Conservation (phyloP, 345 rosid species). For the Microthlaspi erraticum region DNA sequence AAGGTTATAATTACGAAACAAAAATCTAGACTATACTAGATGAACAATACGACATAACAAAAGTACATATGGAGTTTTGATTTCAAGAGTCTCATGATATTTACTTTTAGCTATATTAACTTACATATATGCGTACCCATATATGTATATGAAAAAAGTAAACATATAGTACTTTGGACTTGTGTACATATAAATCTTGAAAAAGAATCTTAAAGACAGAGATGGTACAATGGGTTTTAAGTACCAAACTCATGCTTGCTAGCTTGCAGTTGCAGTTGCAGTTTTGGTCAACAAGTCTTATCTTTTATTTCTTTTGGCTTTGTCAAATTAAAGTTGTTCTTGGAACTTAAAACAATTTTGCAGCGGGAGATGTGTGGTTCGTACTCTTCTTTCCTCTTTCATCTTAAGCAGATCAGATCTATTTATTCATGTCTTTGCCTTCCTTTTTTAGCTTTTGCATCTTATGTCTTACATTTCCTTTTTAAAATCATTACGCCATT, state of each 20-base stretch:
- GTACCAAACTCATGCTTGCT: conserved; percentile 36
- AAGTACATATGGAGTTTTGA: conserved; percentile 13
- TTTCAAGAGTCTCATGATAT: conserved; percentile 19
- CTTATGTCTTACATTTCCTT: conserved; percentile 11
- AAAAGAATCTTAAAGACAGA: conserved; percentile 25
- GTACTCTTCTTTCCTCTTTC: conserved; percentile 47
- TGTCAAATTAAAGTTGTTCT: conserved; percentile 28
- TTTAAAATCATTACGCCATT: conserved; percentile 10
- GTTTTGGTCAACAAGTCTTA: conserved; percentile 44
- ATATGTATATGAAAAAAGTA: conserved; percentile 17
- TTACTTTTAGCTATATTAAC: conserved; percentile 9
- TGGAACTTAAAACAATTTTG: conserved; percentile 40
- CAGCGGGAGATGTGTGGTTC: conserved; percentile 28
- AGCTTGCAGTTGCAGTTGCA: conserved; percentile 41
- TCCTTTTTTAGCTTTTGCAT: conserved; percentile 37
- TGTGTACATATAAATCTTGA: conserved; percentile 18
- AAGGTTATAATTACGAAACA: not conserved
- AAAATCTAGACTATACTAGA: not conserved
- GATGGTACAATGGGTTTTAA: conserved; percentile 28
- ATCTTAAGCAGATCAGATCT: conserved; percentile 43
- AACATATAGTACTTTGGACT: conserved; percentile 12
- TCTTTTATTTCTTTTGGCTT: not conserved
- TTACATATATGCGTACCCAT: not conserved
- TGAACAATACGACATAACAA: not conserved
- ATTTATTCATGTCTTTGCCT: conserved; percentile 34